phyloP scores from a whole-genome alignment of 192 early-diverging fungal genomes.

The Coemansia sp. region DNA sequence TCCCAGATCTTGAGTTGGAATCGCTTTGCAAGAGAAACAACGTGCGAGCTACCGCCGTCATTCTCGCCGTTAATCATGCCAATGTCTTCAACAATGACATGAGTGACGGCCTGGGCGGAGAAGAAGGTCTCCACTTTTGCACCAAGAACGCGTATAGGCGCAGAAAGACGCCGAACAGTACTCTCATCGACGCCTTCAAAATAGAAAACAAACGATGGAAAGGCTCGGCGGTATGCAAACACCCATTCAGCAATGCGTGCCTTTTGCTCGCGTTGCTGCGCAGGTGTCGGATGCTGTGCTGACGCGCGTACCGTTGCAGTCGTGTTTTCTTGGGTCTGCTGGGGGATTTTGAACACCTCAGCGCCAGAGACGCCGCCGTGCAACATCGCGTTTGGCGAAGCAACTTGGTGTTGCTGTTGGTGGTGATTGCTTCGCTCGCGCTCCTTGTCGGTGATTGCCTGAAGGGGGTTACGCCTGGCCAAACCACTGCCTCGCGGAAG shows the following conservation, averaged over 20 bases:
- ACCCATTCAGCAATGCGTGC: conserved; percentile 54
- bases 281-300: conserved; percentile 7
- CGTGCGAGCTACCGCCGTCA: conserved; percentile 21
- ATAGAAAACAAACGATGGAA: conserved; percentile 56
- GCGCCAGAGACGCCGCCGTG: background rate
- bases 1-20: conserved; percentile 53
- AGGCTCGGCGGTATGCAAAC: conserved; percentile 46
- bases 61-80: conserved; percentile 18
- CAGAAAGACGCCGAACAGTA: conserved; percentile 35
- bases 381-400: background rate
- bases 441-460: conserved; percentile 46
- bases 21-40: conserved; percentile 38
- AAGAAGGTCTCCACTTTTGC: conserved; percentile 55
- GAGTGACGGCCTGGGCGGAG: conserved; percentile 53
- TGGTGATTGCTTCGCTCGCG: conserved; percentile 26
- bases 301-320: background rate
- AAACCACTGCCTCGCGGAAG: conserved; percentile 5
- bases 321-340: background rate
- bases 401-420: conserved; percentile 2
- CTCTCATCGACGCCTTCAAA: conserved; percentile 55
- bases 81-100: conserved; percentile 42
- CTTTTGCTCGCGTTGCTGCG: conserved; percentile 43
- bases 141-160: conserved; percentile 35
- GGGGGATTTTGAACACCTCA: background rate
- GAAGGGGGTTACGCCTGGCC: conserved; percentile 32